These are phyloP conservation scores for Fragilariopsis cylindrus DNA, from an alignment of 108 stramenopile genomes.

Conservation along the genomic window DNA sequence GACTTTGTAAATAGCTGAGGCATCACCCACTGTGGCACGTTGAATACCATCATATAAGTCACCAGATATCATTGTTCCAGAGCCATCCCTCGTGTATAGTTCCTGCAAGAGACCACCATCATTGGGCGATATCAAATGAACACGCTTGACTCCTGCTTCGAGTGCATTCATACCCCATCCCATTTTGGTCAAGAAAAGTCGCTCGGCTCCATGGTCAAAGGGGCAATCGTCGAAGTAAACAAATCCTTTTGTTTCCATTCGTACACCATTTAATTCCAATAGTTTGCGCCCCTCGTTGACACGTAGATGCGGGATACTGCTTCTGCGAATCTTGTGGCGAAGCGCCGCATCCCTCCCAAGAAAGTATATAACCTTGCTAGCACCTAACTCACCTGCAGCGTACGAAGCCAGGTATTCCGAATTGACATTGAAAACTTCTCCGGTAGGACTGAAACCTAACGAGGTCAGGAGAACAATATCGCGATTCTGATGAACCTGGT, in stretches of 20 bases:
- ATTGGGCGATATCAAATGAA: slow-evolving; percentile 83
- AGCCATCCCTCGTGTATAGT: slow-evolving; percentile 95
- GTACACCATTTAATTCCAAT: slow-evolving; percentile 56
- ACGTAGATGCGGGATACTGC: slow-evolving; percentile 73
- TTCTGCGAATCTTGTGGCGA: slow-evolving; percentile 65
- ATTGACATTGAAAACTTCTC: slow-evolving; percentile 94
- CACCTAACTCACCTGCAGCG: slow-evolving; percentile 61
- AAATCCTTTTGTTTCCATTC: slow-evolving; percentile 68
- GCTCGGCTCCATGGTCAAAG: slow-evolving; percentile 35
- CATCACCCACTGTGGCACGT: slow-evolving; percentile 80
- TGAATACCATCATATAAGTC: slow-evolving; percentile 96
- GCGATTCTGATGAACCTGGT: slow-evolving; percentile 70
- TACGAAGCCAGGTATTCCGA: slow-evolving; percentile 81
- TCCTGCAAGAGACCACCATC: slow-evolving; percentile 90
- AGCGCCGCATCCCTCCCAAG: slow-evolving; percentile 51
- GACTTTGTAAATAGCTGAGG: slow-evolving; percentile 84
- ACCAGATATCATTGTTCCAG: slow-evolving; percentile 88
- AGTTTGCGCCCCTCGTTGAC: slow-evolving; percentile 77
- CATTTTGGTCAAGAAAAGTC: slow-evolving; percentile 67
- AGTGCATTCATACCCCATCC: slow-evolving; percentile 81
- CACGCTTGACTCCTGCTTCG: slow-evolving; percentile 86
- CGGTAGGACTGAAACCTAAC: slow-evolving; percentile 87
- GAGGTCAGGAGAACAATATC: slow-evolving; percentile 92
- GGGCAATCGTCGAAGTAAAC: slow-evolving; percentile 29
- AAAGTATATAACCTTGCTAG: slow-evolving; percentile 90